Conservation (phyloP, 495 filamentous ascomycete genomes). For the Entonaema liquescens region DNA sequence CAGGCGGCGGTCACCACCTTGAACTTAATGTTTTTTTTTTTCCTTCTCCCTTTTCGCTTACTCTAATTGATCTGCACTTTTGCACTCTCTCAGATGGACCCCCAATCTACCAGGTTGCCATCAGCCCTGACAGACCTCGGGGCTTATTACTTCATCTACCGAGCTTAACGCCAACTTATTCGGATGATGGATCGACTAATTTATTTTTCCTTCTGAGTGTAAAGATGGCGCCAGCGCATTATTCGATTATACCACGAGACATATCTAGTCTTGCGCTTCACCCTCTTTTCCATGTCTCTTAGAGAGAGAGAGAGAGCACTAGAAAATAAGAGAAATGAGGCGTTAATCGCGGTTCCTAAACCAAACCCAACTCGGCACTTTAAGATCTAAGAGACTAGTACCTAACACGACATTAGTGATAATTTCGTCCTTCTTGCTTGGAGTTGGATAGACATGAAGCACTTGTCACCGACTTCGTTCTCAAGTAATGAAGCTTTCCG, state of each 20-base stretch:
- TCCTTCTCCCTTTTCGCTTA: constrained; percentile 18
- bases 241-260: constrained; percentile 8
- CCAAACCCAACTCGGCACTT: neutral
- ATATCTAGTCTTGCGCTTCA: neutral
- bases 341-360: neutral
- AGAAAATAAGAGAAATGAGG: neutral
- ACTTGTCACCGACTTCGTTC: neutral
- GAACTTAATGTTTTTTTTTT: constrained; percentile 2
- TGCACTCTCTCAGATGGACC: constrained; percentile 3
- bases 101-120: constrained; percentile 25
- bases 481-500: neutral
- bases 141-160: constrained; percentile 35
- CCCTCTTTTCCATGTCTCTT: neutral
- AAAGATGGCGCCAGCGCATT: constrained; percentile 9
- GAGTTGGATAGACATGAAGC: constrained; percentile 5
- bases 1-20: constrained; percentile 1
- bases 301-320: neutral
- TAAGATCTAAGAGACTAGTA: neutral
- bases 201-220: constrained; percentile 12
- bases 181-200: constrained; percentile 8
- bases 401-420: constrained; percentile 9
- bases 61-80: constrained; percentile 10
- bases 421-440: neutral
- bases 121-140: constrained; percentile 35
- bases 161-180: constrained; percentile 13